A percentile compares a stretch with the other conserved stretches of the same genome.
Conservation (phyloP, 371 early-diverging fungal species). For the Actinomortierella ambigua region DNA sequence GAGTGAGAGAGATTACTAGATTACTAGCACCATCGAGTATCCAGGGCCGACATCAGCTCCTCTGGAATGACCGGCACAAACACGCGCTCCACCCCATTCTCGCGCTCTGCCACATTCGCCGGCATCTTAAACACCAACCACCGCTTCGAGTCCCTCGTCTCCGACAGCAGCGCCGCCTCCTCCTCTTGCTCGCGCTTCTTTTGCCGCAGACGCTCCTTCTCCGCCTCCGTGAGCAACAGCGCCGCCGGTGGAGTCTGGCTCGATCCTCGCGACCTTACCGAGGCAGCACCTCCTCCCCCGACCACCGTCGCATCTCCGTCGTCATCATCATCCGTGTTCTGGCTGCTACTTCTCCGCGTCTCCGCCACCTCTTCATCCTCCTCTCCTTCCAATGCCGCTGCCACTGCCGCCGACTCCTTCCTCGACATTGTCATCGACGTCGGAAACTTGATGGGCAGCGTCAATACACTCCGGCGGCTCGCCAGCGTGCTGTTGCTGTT, state of each 20-base stretch:
- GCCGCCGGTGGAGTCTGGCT: slow-evolving; percentile 10
- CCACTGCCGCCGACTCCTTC: neutral
- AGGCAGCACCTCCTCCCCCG: too few relatives aligned
- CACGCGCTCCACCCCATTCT: slow-evolving; percentile 13
- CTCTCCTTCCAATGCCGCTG: neutral
- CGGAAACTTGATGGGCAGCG: neutral
- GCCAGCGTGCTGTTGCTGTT: neutral
- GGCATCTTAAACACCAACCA: slow-evolving; percentile 33
- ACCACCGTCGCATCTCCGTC: neutral
- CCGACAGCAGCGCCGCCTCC: slow-evolving; percentile 8
- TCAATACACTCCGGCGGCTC: neutral
- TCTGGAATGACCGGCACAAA: slow-evolving; percentile 41
- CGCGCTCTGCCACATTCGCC: slow-evolving; percentile 18
- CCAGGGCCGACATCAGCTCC: slow-evolving; percentile 27
- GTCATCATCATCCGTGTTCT: neutral
- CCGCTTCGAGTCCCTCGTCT: slow-evolving; percentile 16
- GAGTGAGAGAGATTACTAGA: too few relatives aligned
- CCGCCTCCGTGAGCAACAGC: slow-evolving; percentile 27
- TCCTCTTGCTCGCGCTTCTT: slow-evolving; percentile 15
- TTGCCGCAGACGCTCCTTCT: slow-evolving; percentile 23
- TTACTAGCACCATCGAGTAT: slow-evolving; percentile 4
- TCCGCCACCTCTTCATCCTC: slow-evolving; percentile 1
- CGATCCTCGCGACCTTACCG: too few relatives aligned
- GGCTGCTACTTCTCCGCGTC: neutral
- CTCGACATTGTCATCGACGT: neutral